Percentiles rank a stretch among this genome's conserved stretches.
These are phyloP conservation scores for Coprinellus micaceus DNA, from an alignment of 768 basidiomycete genomes.

Conservation along the genomic window DNA sequence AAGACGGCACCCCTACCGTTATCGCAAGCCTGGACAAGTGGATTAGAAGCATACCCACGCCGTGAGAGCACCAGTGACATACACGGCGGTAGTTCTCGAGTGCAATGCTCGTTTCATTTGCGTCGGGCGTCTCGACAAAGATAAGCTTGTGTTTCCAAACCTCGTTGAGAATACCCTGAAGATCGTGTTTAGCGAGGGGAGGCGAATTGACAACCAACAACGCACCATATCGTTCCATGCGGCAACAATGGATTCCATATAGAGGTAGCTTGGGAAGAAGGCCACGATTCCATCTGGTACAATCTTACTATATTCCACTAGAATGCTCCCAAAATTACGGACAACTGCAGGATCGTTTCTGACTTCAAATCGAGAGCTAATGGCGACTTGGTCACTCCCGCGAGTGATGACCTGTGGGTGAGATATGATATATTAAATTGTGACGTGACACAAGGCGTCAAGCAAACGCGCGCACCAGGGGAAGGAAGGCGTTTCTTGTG, in stretches of 20 bases:
- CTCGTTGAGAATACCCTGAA: conserved; percentile 94
- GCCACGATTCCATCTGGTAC: conserved; percentile 98
- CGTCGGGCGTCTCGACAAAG: conserved; percentile 98
- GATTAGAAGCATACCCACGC: conserved; percentile 1
- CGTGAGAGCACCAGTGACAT: conserved; percentile 5
- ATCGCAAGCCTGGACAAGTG: conserved; percentile 76
- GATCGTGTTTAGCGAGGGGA: conserved; percentile 1
- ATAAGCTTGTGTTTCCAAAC: conserved; percentile 99
- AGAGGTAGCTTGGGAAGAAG: conserved; percentile 98
- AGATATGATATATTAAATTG: not conserved
- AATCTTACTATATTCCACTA: conserved; percentile 96
- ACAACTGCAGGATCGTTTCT: conserved; percentile 99
- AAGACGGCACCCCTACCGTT: conserved; percentile 97
- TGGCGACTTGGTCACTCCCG: conserved; percentile 97
- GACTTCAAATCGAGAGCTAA: conserved; percentile 97
- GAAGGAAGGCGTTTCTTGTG: conserved; percentile 92
- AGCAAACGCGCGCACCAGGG: conserved; percentile 57
- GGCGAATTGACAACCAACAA: conserved; percentile 10
- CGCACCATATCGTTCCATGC: conserved; percentile 99
- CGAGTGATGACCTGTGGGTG: conserved; percentile 83
- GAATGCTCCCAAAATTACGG: conserved; percentile 96
- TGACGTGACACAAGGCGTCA: conserved; percentile 7
- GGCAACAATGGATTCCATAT: conserved; percentile 99
- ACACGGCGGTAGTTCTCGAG: conserved; percentile 96
- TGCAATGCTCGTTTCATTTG: conserved; percentile 97